Percentiles rank a stretch among this genome's conserved stretches.
phyloP scores from a whole-genome alignment of 2,329 filamentous ascomycete species.

The Beauveria sp. region DNA sequence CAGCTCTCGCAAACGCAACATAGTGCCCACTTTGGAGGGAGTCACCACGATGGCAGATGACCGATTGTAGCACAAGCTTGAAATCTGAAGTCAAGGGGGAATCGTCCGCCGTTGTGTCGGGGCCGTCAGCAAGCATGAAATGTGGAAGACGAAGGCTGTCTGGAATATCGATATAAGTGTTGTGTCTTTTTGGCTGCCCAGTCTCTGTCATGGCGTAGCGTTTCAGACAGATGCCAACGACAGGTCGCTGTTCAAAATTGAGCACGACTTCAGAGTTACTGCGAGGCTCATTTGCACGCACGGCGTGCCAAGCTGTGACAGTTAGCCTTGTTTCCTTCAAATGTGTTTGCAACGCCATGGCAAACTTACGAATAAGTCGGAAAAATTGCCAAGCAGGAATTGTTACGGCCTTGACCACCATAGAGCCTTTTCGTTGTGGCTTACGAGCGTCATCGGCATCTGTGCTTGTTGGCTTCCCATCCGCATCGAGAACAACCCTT shows the following conservation, averaged over 20 bases:
- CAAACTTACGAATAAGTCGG: conserved; percentile 70
- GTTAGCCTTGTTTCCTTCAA: conserved; percentile 24
- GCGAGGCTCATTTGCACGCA: conserved; percentile 41
- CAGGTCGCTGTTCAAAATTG: conserved; percentile 77
- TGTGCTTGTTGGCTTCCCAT: conserved; percentile 36
- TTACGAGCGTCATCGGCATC: conserved; percentile 33
- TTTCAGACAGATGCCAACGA: conserved; percentile 89
- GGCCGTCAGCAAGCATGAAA: conserved; percentile 74
- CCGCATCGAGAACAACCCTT: conserved; percentile 46
- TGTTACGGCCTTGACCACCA: conserved; percentile 69
- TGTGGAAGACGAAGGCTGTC: conserved; percentile 72
- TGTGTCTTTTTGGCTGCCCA: conserved; percentile 62
- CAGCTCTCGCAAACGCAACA: conserved; percentile 72
- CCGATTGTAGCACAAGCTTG: conserved; percentile 82
- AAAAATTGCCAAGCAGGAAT: conserved; percentile 99
- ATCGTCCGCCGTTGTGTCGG: conserved; percentile 46
- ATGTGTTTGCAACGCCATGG: neutral
- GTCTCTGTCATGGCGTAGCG: conserved; percentile 66
- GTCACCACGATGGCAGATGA: conserved; percentile 84
- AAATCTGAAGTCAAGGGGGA: conserved; percentile 78
- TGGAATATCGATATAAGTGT: conserved; percentile 87
- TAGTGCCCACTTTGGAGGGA: conserved; percentile 89
- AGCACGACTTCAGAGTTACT: conserved; percentile 77
- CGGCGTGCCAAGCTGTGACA: conserved; percentile 73
- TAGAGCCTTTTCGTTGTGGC: conserved; percentile 38